Base-by-base conservation (phyloP, 768 basidiomycete genomes). In the Collybia mongolica region DNA sequence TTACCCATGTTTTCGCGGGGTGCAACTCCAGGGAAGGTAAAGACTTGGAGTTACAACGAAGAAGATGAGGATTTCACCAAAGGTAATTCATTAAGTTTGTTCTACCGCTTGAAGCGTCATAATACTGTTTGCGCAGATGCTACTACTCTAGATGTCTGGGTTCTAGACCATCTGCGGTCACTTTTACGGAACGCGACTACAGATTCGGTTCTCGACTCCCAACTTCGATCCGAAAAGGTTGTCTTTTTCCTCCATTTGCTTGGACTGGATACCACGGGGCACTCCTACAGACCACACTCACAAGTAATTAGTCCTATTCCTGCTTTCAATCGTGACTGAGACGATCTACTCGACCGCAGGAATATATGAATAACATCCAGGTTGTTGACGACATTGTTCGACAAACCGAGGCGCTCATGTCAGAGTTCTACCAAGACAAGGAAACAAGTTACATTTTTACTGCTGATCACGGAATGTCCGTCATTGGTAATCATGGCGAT, bases 401-500 rank as follows among this genome's bases (percentile, higher is more conserved):
- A 28, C 73, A 81, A 47, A 82, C 86, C 1, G 88, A 90, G 54
- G 57, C 67, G 32, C 72, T 91, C 2, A 62, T 93, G 18, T 62
- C 66, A 0, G 71, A 80, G 4, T 93, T 88, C 62, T 93, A 83
- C 58, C 58, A 69, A 26, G 86, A 90, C 51, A 69, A 81, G 18
- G 80, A 86, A 48, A 92, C 90, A 0, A 80, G 79, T 51, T 93
- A 77, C 60, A 67, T 93, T 26, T 93, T 91, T 63, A 93, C 88
- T 2, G 89, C 92, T 0, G 92, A 94, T 64, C 92, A 94, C 61
- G 92, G 92, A 7, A 94, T 94, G 92, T 89, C 88, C 3, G 79
- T 74, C 26, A 86, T 91, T 47, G 92, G 92, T 11, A 93, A 93
- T 60, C 92, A 94, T 51, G 92, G 92, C 3, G 92, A 94, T 53